Base-by-base conservation (phyloP, 306 rosid genomes). In the Clitoria ternatea region DNA sequence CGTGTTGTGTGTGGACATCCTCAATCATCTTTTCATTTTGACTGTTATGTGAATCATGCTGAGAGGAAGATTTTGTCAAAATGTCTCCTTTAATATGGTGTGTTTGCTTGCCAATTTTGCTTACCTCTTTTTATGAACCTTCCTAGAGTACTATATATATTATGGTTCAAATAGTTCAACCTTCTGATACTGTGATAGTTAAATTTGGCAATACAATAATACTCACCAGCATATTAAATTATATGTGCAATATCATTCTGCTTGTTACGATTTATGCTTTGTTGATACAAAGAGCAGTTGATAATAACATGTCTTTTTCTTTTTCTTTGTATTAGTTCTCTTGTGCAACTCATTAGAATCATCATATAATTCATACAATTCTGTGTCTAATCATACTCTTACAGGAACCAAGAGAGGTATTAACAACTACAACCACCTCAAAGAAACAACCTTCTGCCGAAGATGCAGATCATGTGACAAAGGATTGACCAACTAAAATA, bases 351-450 rank as follows among this genome's bases (percentile, higher is more conserved):
- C n/a, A n/a, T n/a, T n/a, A n/a, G n/a, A n/a, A n/a, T n/a, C n/a
- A n/a, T n/a, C n/a, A n/a, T n/a, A 35, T 30, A 17, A 19, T 19
- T 75, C 14, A 17, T 70, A 35, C 59, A 52, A 30, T 67, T 56
- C n/a, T 53, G 4, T 72, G 72, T 64, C 40, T 56, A 52, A 18
- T 69, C 55, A 40, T 47, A 17, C 74, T 75, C 49, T 82, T 79
- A 40, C 96, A 93, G 97, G 96, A 80, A 62, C 68, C 85, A 17
- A 80, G 70, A 54, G 90, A 90, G 52, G 76, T 73, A 74, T 70
- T 77, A 52, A 66, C 83, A 67, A 61, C 81, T 61, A 27, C 76
- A 1, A 74, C 79, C 23, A 30, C 84, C 32, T 39, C 76, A 42
- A 88, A 83, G 49, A 82, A 49, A 47, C 79, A 76, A 36, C 37